Evolutionary conservation across 2,329 filamentous ascomycete species (phyloP), one percentile per base, ranked within the genome.

Genomic region (Monosporascus sp.): DNA sequence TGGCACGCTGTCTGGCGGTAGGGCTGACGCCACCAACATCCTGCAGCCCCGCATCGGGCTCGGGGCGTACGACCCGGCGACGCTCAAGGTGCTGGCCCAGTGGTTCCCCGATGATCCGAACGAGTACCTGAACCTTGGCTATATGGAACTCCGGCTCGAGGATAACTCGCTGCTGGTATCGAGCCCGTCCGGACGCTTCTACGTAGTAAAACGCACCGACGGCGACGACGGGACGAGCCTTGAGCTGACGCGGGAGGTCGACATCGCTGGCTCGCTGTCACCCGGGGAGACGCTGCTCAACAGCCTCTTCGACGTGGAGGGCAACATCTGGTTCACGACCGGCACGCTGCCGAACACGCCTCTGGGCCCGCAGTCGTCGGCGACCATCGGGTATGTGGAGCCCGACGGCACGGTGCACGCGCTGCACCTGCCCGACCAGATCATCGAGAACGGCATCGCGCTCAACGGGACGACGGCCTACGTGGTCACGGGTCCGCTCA

Each of bases 381-480:
- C 50, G 22, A 51, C 50, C 15, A 24, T 51, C 18, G 50, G 50
- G 8, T 51, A 47, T 26, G 43, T 51, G 9, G 35, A 35, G 28
- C 45, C 50, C 41, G 28, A 41, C 18, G 41, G 43, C 14, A 20
- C 15, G 26, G 35, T 57, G 11, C 41, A 52, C 43, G 14, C 31
- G 15, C 5, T 44, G 17, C 55, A 55, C 31, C 43, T 58, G 7
- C 37, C 40, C 7, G 41, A 53, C 31, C 56, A 58, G 41, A 41
- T 53, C 5, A 48, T 58, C 18, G 57, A 59, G 47, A 59, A 59
- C 44, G 53, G 53, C 37, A 58, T 59, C 31, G 56, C 56, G 7
- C 37, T 58, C 51, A 56, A 40, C 38, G 56, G 56, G 4, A 52
- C 37, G 22, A 56, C 55, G 22, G 49, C 55, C 11, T 59, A 49